These are phyloP conservation scores for Eucalyptus tenuipes DNA, from an alignment of 345 rosid genomes.

Conservation along the genomic window DNA sequence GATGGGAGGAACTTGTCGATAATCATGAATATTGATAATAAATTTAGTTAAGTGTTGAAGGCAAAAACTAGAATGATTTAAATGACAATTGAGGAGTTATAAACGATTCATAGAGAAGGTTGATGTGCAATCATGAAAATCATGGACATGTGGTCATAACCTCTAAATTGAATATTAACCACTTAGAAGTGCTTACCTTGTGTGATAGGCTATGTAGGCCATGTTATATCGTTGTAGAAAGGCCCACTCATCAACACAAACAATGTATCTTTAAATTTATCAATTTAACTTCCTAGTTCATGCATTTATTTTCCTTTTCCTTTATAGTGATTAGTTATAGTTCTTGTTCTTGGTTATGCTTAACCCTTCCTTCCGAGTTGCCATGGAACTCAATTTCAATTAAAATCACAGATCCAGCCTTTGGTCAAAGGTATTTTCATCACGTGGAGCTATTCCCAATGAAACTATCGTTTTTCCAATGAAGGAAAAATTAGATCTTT, in stretches of 20 bases:
- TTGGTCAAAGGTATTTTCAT: background rate
- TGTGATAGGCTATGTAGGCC: background rate
- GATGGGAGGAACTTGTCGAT: background rate
- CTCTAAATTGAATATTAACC: background rate
- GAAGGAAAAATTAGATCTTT: background rate
- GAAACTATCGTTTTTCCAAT: background rate
- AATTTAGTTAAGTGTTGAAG: background rate
- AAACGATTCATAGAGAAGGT: background rate
- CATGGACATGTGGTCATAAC: too few species aligned
- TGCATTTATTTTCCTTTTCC: too few species aligned
- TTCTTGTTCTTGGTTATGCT: background rate
- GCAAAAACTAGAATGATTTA: background rate
- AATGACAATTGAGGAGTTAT: background rate
- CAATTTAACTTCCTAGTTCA: background rate
- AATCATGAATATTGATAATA: too few species aligned
- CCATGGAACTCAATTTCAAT: background rate
- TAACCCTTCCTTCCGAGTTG: background rate
- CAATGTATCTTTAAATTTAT: background rate
- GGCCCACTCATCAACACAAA: background rate
- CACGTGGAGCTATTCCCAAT: background rate
- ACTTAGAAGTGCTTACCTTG: background rate
- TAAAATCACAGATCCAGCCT: background rate
- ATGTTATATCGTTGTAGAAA: background rate
- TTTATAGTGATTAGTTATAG: background rate
- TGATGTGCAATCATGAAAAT: background rate